These are phyloP conservation scores for Carallia brachiata DNA, from an alignment of 345 rosid species.

Conservation along the genomic window DNA sequence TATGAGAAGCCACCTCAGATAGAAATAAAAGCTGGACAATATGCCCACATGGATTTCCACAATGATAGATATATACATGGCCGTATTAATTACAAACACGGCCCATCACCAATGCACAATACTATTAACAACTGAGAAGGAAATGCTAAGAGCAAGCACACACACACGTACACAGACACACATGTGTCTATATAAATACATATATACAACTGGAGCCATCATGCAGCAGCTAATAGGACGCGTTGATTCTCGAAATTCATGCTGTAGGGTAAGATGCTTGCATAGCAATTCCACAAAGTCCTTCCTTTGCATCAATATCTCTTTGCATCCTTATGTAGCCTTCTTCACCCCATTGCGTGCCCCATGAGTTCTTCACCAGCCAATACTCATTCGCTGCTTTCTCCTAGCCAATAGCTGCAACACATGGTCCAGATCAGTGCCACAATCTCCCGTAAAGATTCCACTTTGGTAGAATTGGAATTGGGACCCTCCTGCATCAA, in stretches of 20 bases:
- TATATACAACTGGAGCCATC: background rate
- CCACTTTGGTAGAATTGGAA: constrained; percentile 24
- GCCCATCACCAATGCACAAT: background rate
- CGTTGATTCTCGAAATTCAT: background rate
- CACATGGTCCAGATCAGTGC: constrained; percentile 20
- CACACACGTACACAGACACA: background rate
- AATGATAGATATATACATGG: background rate
- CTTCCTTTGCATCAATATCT: background rate
- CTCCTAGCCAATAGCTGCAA: constrained; percentile 22
- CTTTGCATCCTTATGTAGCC: background rate
- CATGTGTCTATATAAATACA: background rate
- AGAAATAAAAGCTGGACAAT: no score
- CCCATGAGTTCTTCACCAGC: constrained; percentile 32
- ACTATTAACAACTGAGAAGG: background rate
- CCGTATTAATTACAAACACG: background rate
- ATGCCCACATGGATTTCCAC: no score
- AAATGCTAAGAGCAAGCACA: background rate
- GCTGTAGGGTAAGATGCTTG: constrained; percentile 1
- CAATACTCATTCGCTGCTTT: constrained; percentile 18
- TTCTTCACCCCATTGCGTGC: background rate
- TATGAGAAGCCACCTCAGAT: no score
- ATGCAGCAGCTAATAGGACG: background rate
- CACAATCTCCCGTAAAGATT: constrained; percentile 19
- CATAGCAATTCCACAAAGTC: constrained; percentile 1
- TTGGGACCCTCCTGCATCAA: constrained; percentile 17